Conservation (phyloP, 352 stramenopile genomes). For the Thraustotheca clavata region DNA sequence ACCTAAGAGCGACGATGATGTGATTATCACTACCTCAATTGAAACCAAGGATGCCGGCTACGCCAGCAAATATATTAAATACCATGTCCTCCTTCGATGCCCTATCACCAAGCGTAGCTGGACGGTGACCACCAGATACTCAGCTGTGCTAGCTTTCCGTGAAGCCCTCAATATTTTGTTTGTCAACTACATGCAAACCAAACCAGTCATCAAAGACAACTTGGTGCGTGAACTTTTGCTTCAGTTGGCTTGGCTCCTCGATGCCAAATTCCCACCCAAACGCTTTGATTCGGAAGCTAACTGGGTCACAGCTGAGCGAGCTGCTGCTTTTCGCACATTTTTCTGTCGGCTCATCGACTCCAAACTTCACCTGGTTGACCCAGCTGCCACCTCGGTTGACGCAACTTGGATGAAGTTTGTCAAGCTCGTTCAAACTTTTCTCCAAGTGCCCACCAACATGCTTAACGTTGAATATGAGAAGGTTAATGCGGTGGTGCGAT, state of each 20-base stretch:
- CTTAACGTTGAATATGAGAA: neutral
- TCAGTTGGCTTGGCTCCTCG: slow-evolving; percentile 1
- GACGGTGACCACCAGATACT: neutral
- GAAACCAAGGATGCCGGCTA: neutral
- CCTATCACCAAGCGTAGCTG: neutral
- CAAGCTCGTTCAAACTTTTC: neutral
- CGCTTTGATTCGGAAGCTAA: neutral
- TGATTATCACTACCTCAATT: neutral
- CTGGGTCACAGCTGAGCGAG: neutral
- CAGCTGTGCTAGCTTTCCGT: neutral
- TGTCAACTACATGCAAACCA: neutral
- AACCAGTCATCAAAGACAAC: neutral
- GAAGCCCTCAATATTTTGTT: neutral
- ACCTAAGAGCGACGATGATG: neutral
- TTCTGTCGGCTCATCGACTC: slow-evolving; percentile 1
- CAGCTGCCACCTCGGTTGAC: neutral
- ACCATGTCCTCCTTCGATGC: neutral
- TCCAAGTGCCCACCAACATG: neutral
- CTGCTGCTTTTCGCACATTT: neutral
- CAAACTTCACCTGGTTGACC: neutral
- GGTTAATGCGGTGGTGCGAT: neutral
- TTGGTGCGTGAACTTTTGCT: neutral
- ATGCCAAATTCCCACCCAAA: neutral
- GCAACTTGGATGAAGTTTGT: neutral
- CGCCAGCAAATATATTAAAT: neutral